Conservation (phyloP, 192 early-diverging fungal genomes). For the Coemansia sp. region DNA sequence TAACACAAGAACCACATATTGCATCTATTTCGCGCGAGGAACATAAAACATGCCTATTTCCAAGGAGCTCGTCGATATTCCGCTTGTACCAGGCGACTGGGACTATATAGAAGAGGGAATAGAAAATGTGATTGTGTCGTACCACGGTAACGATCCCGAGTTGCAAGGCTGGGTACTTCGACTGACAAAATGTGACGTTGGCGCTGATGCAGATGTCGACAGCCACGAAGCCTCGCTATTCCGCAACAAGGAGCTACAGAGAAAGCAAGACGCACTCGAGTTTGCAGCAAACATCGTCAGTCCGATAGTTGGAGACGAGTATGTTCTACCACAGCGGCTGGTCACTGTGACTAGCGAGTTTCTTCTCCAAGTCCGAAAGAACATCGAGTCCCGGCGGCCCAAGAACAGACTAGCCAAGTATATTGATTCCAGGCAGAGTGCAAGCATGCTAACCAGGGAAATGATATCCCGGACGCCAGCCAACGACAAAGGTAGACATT, state of each 20-base stretch:
- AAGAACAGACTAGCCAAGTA: conserved; percentile 39
- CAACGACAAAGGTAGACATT: background rate
- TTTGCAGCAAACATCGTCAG: conserved; percentile 51
- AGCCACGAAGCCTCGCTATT: conserved; percentile 14
- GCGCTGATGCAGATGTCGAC: conserved; percentile 13
- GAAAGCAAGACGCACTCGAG: conserved; percentile 2
- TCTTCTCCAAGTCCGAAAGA: conserved; percentile 37
- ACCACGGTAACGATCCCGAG: conserved; percentile 49
- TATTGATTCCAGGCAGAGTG: conserved; percentile 54
- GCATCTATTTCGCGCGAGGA: background rate
- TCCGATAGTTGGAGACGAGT: conserved; percentile 52
- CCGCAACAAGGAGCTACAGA: conserved; percentile 9
- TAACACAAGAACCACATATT: background rate
- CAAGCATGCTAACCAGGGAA: conserved; percentile 56
- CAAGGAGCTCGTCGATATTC: conserved; percentile 1
- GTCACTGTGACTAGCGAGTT: no score
- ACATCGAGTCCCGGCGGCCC: conserved; percentile 46
- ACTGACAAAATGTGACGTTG: conserved; percentile 24
- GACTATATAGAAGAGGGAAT: conserved; percentile 73
- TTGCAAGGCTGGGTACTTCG: conserved; percentile 35
- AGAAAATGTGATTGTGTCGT: conserved; percentile 67
- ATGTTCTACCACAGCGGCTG: conserved; percentile 48
- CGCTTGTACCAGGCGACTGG: conserved; percentile 57
- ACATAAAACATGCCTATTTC: background rate
- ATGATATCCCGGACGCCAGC: conserved; percentile 34